A percentile compares a stretch with the other conserved stretches of the same genome.
These are phyloP conservation scores for Podaxis sp. DNA, from an alignment of 768 basidiomycete species.

Conservation along the genomic window DNA sequence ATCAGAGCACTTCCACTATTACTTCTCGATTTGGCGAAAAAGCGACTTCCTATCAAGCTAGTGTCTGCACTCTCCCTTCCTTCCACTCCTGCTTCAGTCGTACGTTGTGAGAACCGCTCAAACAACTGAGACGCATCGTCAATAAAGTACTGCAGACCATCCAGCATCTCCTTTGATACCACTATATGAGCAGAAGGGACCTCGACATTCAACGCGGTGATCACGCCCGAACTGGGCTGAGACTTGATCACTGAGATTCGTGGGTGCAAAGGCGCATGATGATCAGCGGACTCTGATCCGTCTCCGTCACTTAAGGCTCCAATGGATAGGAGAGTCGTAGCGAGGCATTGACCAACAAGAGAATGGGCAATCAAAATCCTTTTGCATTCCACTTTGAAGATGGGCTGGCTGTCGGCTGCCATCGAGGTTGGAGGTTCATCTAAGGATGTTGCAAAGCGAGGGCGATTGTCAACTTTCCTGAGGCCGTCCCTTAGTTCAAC, in stretches of 20 bases:
- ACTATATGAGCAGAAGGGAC: constrained; percentile 64
- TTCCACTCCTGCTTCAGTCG: constrained; percentile 17
- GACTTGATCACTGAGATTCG: constrained; percentile 30
- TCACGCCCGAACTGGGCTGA: constrained; percentile 13
- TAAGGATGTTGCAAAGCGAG: constrained; percentile 23
- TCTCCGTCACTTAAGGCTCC: constrained; percentile 9
- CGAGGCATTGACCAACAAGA: constrained; percentile 13
- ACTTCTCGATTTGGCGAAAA: constrained; percentile 55
- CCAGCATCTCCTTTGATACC: constrained; percentile 61
- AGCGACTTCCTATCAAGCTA: constrained; percentile 77
- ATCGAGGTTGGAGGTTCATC: background rate
- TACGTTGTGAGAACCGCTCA: constrained; percentile 34
- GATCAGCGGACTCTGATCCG: background rate
- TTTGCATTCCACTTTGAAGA: constrained; percentile 27
- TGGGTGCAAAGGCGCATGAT: constrained; percentile 23
- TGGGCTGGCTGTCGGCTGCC: background rate
- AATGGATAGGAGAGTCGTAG: constrained; percentile 11
- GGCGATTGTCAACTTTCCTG: constrained; percentile 10
- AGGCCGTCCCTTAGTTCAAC: constrained; percentile 25
- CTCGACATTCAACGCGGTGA: constrained; percentile 28
- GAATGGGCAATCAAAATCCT: constrained; percentile 50
- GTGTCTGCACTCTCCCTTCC: constrained; percentile 44
- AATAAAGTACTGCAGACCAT: constrained; percentile 81
- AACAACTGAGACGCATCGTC: constrained; percentile 81
- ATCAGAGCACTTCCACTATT: constrained; percentile 29